Percentiles rank a stretch among this genome's conserved stretches.
Evolutionary conservation across 1,284 basidiomycete genomes (phyloP).

Genomic region (Sphaerobolus stellatus): DNA sequence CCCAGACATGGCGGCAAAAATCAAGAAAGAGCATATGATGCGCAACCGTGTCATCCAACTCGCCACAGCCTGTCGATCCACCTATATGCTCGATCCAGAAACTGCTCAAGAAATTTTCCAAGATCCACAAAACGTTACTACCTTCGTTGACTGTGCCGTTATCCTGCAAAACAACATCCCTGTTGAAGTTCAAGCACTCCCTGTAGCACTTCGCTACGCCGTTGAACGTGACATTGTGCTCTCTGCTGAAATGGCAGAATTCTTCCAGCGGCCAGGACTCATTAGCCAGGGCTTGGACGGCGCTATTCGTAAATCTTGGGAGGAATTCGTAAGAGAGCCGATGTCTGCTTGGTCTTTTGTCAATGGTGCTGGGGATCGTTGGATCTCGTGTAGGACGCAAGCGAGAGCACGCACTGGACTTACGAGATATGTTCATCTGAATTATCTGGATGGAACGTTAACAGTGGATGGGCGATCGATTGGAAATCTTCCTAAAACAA

Average conservation of each 20-base stretch:
- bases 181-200: background rate
- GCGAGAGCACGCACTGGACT: background rate
- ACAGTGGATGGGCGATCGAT: slow-evolving; percentile 42
- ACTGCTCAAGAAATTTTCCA: slow-evolving; percentile 19
- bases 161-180: slow-evolving; percentile 32
- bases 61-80: slow-evolving; percentile 40
- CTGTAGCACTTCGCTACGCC: background rate
- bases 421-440: slow-evolving; percentile 31
- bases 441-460: slow-evolving; percentile 42
- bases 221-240: slow-evolving; percentile 3
- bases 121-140: slow-evolving; percentile 15
- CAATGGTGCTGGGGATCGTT: slow-evolving; percentile 33
- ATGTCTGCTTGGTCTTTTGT: slow-evolving; percentile 31
- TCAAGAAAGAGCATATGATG: slow-evolving; percentile 17
- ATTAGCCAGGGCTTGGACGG: slow-evolving; percentile 29
- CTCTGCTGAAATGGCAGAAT: background rate
- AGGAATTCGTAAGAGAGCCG: slow-evolving; percentile 25
- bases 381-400: slow-evolving; percentile 33
- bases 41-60: slow-evolving; percentile 32
- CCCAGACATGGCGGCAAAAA: slow-evolving; percentile 13
- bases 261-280: background rate
- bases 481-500: slow-evolving; percentile 36
- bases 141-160: slow-evolving; percentile 37
- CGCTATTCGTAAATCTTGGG: slow-evolving; percentile 39
- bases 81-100: slow-evolving; percentile 36